Conservation (phyloP, 768 basidiomycete genomes). For the Boletales sp. region DNA sequence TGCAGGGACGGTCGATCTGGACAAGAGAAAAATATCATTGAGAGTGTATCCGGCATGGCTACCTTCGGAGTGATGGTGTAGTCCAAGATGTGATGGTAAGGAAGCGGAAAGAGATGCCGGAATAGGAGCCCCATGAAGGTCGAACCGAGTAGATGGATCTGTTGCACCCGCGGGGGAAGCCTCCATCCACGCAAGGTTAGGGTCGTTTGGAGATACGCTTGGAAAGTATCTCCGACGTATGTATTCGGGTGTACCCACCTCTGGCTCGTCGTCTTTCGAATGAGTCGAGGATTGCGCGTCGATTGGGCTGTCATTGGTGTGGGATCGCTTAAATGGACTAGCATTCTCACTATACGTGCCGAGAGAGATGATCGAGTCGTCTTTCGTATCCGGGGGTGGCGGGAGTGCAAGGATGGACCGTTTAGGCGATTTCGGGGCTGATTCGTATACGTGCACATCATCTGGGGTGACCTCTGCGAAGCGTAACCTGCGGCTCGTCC, state of each 20-base stretch:
- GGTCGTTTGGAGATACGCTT: conserved; percentile 58
- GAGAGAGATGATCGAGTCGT: conserved; percentile 31
- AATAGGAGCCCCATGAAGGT: conserved; percentile 72
- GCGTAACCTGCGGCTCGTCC: conserved; percentile 54
- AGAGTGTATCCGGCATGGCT: conserved; percentile 83
- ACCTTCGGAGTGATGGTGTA: conserved; percentile 86
- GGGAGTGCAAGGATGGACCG: conserved; percentile 54
- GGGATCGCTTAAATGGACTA: conserved; percentile 10
- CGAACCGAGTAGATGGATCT: conserved; percentile 51
- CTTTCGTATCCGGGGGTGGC: conserved; percentile 27
- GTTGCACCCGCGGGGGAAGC: conserved; percentile 9
- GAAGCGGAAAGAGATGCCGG: conserved; percentile 46
- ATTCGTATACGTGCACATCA: conserved; percentile 83
- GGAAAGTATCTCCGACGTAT: conserved; percentile 87
- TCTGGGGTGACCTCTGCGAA: conserved; percentile 72
- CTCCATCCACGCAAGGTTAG: conserved; percentile 79
- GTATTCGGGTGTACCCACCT: conserved; percentile 77
- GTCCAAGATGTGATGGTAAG: conserved; percentile 79
- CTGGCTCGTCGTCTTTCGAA: conserved; percentile 32
- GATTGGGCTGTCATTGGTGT: conserved; percentile 1
- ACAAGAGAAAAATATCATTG: conserved; percentile 77
- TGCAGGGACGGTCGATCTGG: conserved; percentile 76
- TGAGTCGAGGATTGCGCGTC: not conserved
- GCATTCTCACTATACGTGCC: conserved; percentile 35
- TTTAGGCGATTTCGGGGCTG: conserved; percentile 74